Conservation (phyloP, 306 rosid species). For the Cucurbita pepo region DNA sequence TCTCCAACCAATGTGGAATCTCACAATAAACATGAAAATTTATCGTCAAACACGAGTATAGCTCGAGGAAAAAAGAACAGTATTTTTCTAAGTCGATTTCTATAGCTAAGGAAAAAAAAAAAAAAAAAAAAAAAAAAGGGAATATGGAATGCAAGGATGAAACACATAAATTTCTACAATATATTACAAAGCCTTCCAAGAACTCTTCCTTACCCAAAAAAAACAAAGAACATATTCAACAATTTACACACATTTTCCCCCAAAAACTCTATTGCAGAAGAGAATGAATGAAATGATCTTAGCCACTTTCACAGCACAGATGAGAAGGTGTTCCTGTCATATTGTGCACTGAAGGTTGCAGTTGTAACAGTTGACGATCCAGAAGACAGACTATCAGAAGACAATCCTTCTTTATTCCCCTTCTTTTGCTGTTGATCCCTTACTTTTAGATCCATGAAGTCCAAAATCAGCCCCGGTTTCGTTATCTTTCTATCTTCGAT, state of each 20-base stretch:
- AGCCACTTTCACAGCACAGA: background rate
- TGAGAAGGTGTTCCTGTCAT: conserved; percentile 23
- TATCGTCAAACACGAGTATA: too few relatives aligned
- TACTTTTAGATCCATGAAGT: conserved; percentile 74
- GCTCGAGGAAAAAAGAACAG: too few relatives aligned
- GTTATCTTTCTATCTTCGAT: conserved; percentile 32
- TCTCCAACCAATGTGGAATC: too few relatives aligned
- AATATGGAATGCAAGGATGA: background rate
- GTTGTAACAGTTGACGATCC: conserved; percentile 31
- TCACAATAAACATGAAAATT: too few relatives aligned
- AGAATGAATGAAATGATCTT: background rate
- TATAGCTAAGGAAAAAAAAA: too few relatives aligned
- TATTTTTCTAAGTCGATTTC: too few relatives aligned
- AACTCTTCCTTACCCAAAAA: background rate
- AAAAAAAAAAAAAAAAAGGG: too few relatives aligned
- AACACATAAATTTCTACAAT: conserved; percentile 6
- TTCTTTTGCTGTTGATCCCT: conserved; percentile 11
- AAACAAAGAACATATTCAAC: background rate
- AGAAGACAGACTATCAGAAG: conserved; percentile 22
- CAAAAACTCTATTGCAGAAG: background rate
- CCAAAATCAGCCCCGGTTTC: conserved; percentile 77
- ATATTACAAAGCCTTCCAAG: background rate
- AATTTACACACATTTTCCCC: background rate
- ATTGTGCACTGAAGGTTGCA: conserved; percentile 19
- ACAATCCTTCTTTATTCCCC: background rate